These are phyloP conservation scores for Phytophthora megakarya DNA, from an alignment of 352 stramenopile species.

Conservation along the genomic window DNA sequence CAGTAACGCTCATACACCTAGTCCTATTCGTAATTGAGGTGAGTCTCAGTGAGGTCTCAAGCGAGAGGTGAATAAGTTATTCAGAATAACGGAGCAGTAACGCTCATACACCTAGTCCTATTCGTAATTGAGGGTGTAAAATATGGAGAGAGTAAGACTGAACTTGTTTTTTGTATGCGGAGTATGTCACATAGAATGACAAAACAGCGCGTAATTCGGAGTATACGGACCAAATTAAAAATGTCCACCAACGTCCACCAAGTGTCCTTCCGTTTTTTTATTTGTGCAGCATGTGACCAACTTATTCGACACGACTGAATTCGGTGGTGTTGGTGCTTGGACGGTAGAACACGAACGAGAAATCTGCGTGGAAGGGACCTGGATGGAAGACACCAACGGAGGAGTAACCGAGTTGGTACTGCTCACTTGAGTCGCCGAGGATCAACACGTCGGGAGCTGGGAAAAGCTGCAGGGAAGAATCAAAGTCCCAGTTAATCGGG, in stretches of 20 bases:
- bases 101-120: slow-evolving; percentile 1
- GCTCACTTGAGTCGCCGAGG: slow-evolving; percentile 79
- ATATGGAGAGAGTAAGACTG: slow-evolving; percentile 1
- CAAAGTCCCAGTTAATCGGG: slow-evolving; percentile 95
- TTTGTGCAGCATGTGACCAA: background rate
- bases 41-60: no score
- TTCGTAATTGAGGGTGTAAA: slow-evolving; percentile 4
- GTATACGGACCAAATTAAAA: slow-evolving; percentile 3
- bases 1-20: slow-evolving; percentile 2
- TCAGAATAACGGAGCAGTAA: slow-evolving; percentile 12
- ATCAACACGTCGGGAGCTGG: slow-evolving; percentile 91
- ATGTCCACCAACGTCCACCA: slow-evolving; percentile 5
- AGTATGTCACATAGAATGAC: slow-evolving; percentile 16
- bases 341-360: slow-evolving; percentile 87
- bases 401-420: slow-evolving; percentile 85
- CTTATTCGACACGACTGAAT: slow-evolving; percentile 81
- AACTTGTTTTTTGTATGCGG: slow-evolving; percentile 14
- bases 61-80: slow-evolving; percentile 13
- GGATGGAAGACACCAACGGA: slow-evolving; percentile 83
- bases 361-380: slow-evolving; percentile 82
- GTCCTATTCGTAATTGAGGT: slow-evolving; percentile 1
- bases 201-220: slow-evolving; percentile 25
- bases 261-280: background rate
- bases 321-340: slow-evolving; percentile 84
- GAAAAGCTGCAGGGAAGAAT: slow-evolving; percentile 92